These are phyloP conservation scores for Sporopachydermia cereana DNA, from an alignment of 1,139 yeast genomes.

Conservation along the genomic window DNA sequence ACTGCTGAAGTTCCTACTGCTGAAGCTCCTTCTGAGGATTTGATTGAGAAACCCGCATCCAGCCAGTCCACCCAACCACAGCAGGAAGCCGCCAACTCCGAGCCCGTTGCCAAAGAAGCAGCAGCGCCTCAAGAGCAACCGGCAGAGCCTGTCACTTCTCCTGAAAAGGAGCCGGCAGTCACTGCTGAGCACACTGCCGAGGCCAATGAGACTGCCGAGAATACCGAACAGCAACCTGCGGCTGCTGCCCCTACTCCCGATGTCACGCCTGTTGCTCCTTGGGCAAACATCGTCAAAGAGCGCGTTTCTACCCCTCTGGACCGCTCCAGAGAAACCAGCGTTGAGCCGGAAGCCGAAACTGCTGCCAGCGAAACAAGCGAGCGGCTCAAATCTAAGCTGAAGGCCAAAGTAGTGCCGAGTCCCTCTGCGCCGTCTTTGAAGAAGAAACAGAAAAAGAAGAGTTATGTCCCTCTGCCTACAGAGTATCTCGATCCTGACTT, in stretches of 20 bases:
- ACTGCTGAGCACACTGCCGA: too few relatives aligned
- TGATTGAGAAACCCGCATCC: too few relatives aligned
- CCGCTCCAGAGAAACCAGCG: slow-evolving; percentile 20
- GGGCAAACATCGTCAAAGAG: slow-evolving; percentile 30
- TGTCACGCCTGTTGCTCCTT: slow-evolving; percentile 27
- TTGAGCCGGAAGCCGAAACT: slow-evolving; percentile 15
- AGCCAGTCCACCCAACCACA: too few relatives aligned
- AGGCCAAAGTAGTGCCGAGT: slow-evolving; percentile 5
- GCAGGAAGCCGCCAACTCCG: too few relatives aligned
- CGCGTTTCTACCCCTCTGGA: slow-evolving; percentile 17
- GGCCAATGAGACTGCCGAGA: too few relatives aligned
- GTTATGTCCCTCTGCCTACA: slow-evolving; percentile 2
- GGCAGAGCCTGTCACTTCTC: too few relatives aligned
- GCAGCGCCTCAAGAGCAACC: too few relatives aligned
- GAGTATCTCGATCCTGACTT: slow-evolving; percentile 7
- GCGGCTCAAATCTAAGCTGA: slow-evolving; percentile 6
- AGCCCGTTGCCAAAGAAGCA: too few relatives aligned
- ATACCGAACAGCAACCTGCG: too few relatives aligned
- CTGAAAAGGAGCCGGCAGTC: too few relatives aligned
- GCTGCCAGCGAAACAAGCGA: neutral
- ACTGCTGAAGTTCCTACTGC: too few relatives aligned
- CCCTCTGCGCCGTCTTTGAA: slow-evolving; percentile 13
- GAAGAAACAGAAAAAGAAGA: slow-evolving; percentile 12
- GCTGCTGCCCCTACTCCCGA: slow-evolving; percentile 8
- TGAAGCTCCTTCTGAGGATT: too few relatives aligned